Evolutionary conservation across 2,329 filamentous ascomycete genomes (phyloP), one percentile per base, ranked within the genome.

Genomic region (Sporothrix mexicana): DNA sequence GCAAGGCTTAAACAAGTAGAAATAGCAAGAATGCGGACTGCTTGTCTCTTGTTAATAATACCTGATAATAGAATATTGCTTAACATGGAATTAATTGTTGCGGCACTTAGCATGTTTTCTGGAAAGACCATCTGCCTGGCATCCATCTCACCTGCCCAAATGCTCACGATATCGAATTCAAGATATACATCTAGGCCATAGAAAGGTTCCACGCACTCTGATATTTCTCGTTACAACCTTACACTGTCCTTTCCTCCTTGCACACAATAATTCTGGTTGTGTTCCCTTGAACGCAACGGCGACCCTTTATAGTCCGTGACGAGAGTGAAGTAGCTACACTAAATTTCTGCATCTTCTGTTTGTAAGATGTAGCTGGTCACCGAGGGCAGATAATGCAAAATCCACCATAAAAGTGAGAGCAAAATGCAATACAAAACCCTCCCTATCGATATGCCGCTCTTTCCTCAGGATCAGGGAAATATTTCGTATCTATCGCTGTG

Each of bases 271-370:
- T 6, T 17, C 17, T 20, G 6, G n/a, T 3, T 55, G 51, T 55
- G 23, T 55, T 55, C 20, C 20, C 51, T 55, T 55, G 2, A 3
- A 13, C n/a, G 10, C 8, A 6, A 6, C 5, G 23, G 13, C 7
- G 9, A 12, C 51, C n/a, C 51, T 55, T 53, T 53, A n/a, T 55
- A 55, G n/a, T 55, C 51, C 20, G 51, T 55, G 51, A 55, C 51
- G 23, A 25, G 51, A 36, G 30, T 36, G 30, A 36, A 36, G 30
- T 36, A 36, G 30, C 30, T 36, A 7, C 7, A 36, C 30, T 36
- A 36, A 7, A 36, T 36, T 36, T 36, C 2, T 36, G 7, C 30
- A 36, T 36, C 30, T 7, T 6, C 53, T 15, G 53, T 57, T 25
- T 30, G 23, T 25, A 57, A 15, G 2, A 17, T 1, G 5, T 2